Evolutionary conservation across 768 basidiomycete species (phyloP).

Genomic region (Chalciporus pseudorubinellus): DNA sequence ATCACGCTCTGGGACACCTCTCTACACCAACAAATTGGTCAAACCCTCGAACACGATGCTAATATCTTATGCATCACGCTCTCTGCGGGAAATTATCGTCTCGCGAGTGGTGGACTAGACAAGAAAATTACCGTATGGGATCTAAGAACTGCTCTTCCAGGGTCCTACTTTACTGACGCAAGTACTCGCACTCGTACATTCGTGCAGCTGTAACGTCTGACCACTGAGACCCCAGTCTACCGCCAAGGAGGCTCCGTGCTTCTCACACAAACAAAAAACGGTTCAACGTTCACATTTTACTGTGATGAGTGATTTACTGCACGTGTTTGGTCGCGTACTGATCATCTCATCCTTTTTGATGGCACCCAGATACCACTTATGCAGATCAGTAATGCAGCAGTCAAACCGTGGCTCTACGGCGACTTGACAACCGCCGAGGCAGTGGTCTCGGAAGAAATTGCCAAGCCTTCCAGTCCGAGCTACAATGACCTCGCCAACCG

Average conservation of each 20-base stretch:
- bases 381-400: slow-evolving; percentile 16
- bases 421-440: slow-evolving; percentile 8
- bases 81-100: slow-evolving; percentile 13
- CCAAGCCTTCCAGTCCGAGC: neutral
- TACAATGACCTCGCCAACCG: slow-evolving; percentile 14
- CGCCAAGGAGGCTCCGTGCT: slow-evolving; percentile 1
- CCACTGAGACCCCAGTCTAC: neutral
- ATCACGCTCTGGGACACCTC: slow-evolving; percentile 11
- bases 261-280: slow-evolving; percentile 1
- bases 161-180: slow-evolving; percentile 4
- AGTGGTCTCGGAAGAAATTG: slow-evolving; percentile 12
- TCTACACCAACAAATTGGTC: slow-evolving; percentile 10
- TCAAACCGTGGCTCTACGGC: slow-evolving; percentile 19
- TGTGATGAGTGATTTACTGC: neutral
- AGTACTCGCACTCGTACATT: neutral
- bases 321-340: neutral
- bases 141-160: slow-evolving; percentile 1
- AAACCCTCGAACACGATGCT: slow-evolving; percentile 12
- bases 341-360: neutral
- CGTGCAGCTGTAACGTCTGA: neutral
- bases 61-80: slow-evolving; percentile 12
- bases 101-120: slow-evolving; percentile 19
- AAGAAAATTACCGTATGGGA: slow-evolving; percentile 12
- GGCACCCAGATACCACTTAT: slow-evolving; percentile 15
- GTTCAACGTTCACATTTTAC: slow-evolving; percentile 1